Percentiles rank a stretch among this genome's conserved stretches.
Evolutionary conservation across 352 stramenopile species (phyloP).

Genomic region (Pythium biforme): DNA sequence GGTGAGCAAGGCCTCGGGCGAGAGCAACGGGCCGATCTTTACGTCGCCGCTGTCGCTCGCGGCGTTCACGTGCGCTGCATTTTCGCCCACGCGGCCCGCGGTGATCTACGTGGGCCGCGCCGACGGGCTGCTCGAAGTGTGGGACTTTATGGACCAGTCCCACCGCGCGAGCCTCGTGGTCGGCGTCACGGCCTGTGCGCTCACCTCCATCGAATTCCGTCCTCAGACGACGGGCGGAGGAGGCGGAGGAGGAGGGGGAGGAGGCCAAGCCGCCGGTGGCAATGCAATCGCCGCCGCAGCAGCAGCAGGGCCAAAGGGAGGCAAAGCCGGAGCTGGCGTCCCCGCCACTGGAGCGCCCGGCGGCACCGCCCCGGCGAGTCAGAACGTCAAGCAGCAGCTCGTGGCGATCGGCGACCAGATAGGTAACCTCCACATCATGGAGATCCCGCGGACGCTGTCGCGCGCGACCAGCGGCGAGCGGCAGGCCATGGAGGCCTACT

Average conservation of each 20-base stretch:
- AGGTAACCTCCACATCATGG: slow-evolving; percentile 92
- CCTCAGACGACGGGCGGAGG: slow-evolving; percentile 23
- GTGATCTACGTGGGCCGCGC: slow-evolving; percentile 88
- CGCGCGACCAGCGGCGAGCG: slow-evolving; percentile 81
- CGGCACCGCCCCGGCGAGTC: slow-evolving; percentile 16
- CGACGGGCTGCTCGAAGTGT: slow-evolving; percentile 91
- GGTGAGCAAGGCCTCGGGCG: slow-evolving; percentile 24
- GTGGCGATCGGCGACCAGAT: slow-evolving; percentile 90
- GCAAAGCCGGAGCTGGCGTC: slow-evolving; percentile 8
- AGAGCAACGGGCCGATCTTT: slow-evolving; percentile 80
- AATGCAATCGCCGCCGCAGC: slow-evolving; percentile 18
- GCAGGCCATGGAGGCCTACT: slow-evolving; percentile 82
- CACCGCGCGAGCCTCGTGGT: slow-evolving; percentile 81
- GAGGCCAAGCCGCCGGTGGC: slow-evolving; percentile 5
- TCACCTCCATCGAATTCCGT: slow-evolving; percentile 87
- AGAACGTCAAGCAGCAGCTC: slow-evolving; percentile 84
- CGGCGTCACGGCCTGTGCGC: slow-evolving; percentile 78
- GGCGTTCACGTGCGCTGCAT: slow-evolving; percentile 81
- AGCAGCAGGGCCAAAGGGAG: slow-evolving; percentile 1
- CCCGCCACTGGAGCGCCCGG: neutral
- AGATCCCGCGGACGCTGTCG: slow-evolving; percentile 88
- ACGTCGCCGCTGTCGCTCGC: slow-evolving; percentile 76
- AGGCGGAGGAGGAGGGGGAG: slow-evolving; percentile 5
- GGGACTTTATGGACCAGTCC: slow-evolving; percentile 93
- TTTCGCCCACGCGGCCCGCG: slow-evolving; percentile 86